Evolutionary conservation across 2,329 filamentous ascomycete genomes (phyloP).

Genomic region (Penicillium sp.): DNA sequence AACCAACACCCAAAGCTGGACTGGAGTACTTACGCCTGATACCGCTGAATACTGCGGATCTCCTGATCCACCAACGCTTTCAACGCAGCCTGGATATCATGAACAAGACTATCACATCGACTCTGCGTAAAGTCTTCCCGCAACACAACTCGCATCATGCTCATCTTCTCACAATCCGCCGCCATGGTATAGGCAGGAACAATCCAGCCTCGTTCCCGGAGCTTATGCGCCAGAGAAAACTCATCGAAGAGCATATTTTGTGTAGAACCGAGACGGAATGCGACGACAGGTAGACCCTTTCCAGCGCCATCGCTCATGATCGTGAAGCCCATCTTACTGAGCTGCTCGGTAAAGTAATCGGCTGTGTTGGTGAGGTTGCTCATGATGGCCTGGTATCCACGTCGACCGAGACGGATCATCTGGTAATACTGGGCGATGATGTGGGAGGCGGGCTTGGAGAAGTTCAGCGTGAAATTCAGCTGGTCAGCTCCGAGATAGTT

Average conservation of each 20-base stretch:
- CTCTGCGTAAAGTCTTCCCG: slow-evolving; percentile 86
- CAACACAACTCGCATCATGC: slow-evolving; percentile 90
- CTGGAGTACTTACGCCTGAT: slow-evolving; percentile 60
- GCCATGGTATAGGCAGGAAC: slow-evolving; percentile 98
- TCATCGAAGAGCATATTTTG: slow-evolving; percentile 65
- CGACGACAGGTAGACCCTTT: slow-evolving; percentile 81
- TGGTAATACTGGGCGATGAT: slow-evolving; percentile 98
- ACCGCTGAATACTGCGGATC: slow-evolving; percentile 65
- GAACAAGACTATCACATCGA: slow-evolving; percentile 75
- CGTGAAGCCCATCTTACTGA: slow-evolving; percentile 75
- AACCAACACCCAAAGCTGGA: not conserved
- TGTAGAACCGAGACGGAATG: slow-evolving; percentile 71
- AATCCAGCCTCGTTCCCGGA: slow-evolving; percentile 86
- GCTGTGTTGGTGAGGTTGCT: slow-evolving; percentile 85
- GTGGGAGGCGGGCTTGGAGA: slow-evolving; percentile 91
- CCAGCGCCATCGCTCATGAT: slow-evolving; percentile 83
- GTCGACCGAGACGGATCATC: slow-evolving; percentile 89
- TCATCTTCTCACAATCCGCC: slow-evolving; percentile 80
- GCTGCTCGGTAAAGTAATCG: slow-evolving; percentile 76
- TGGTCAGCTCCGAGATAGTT: slow-evolving; percentile 97
- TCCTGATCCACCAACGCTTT: slow-evolving; percentile 74
- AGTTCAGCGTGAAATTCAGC: slow-evolving; percentile 94
- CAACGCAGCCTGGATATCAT: slow-evolving; percentile 76
- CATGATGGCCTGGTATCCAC: slow-evolving; percentile 92
- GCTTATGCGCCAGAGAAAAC: slow-evolving; percentile 78